phyloP scores from a whole-genome alignment of 352 stramenopile genomes.

The Phytophthora palmivora region DNA sequence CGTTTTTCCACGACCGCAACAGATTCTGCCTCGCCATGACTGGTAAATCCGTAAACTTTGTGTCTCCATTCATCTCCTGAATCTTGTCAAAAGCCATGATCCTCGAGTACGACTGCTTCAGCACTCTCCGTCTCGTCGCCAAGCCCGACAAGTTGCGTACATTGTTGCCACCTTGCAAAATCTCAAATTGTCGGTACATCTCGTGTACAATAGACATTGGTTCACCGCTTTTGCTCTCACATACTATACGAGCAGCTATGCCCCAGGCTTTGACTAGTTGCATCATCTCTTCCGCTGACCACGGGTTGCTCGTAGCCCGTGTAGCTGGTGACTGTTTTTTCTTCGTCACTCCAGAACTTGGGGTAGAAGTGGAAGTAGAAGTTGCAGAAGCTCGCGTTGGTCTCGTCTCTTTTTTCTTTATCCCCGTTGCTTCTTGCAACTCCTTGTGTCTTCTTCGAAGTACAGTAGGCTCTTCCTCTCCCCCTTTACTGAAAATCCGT shows the following conservation, averaged over 20 bases:
- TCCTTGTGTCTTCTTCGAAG: conserved; percentile 19
- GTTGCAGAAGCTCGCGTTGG: conserved; percentile 9
- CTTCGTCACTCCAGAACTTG: conserved; percentile 9
- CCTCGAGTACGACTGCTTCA: conserved; percentile 39
- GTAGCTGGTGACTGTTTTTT: conserved; percentile 6
- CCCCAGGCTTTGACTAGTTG: conserved; percentile 40
- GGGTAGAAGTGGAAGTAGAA: background rate
- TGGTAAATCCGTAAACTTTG: conserved; percentile 32
- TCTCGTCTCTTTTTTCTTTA: conserved; percentile 13
- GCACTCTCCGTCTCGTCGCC: conserved; percentile 35
- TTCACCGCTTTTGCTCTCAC: conserved; percentile 13
- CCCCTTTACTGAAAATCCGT: conserved; percentile 32
- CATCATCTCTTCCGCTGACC: conserved; percentile 39
- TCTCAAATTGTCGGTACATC: conserved; percentile 37
- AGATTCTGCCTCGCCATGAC: conserved; percentile 16
- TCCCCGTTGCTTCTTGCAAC: conserved; percentile 3
- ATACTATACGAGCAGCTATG: conserved; percentile 24
- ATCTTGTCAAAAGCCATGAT: conserved; percentile 43
- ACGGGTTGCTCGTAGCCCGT: conserved; percentile 22
- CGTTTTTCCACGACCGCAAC: conserved; percentile 46
- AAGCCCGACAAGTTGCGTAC: conserved; percentile 36
- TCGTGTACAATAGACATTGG: conserved; percentile 43
- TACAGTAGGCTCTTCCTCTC: conserved; percentile 13
- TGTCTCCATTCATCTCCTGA: conserved; percentile 41
- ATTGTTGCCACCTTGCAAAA: conserved; percentile 24